Conservation (phyloP, 2,329 filamentous ascomycete genomes). For the Chaetoscypha palmicola region DNA sequence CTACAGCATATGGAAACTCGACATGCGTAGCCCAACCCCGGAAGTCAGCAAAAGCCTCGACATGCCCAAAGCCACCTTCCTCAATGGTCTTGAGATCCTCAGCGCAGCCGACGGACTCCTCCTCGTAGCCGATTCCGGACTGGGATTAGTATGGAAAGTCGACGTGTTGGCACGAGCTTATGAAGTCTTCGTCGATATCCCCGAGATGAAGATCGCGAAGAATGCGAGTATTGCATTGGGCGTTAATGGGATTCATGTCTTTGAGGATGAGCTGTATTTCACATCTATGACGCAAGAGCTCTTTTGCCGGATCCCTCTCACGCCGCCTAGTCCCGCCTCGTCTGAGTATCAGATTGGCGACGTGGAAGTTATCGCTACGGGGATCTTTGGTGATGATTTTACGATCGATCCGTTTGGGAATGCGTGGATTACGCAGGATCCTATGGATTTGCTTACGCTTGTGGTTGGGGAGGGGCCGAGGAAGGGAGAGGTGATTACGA, state of each 20-base stretch:
- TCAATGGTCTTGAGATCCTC: slow-evolving; percentile 21
- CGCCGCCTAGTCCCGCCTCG: neutral
- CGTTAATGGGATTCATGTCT: slow-evolving; percentile 24
- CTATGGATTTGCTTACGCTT: neutral
- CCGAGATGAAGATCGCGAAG: slow-evolving; percentile 5
- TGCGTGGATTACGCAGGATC: neutral
- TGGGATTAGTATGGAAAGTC: slow-evolving; percentile 20
- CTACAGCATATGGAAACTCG: slow-evolving; percentile 19
- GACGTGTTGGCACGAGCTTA: slow-evolving; percentile 20
- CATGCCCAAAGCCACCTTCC: slow-evolving; percentile 20
- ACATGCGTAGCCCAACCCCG: slow-evolving; percentile 2
- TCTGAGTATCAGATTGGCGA: neutral
- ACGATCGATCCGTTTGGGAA: neutral
- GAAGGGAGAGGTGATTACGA: neutral
- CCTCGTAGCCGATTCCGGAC: slow-evolving; percentile 23
- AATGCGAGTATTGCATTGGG: slow-evolving; percentile 3
- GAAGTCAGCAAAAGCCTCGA: slow-evolving; percentile 19
- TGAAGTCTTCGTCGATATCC: slow-evolving; percentile 16
- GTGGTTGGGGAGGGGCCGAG: neutral
- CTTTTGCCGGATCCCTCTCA: slow-evolving; percentile 1
- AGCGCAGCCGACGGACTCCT: slow-evolving; percentile 5
- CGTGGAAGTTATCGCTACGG: neutral
- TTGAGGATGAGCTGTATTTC: slow-evolving; percentile 18
- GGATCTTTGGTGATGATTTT: slow-evolving; percentile 1
- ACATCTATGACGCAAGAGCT: slow-evolving; percentile 17